Evolutionary conservation across 1,139 yeast species (phyloP).

Genomic region (Yamadazyma jaroonii): DNA sequence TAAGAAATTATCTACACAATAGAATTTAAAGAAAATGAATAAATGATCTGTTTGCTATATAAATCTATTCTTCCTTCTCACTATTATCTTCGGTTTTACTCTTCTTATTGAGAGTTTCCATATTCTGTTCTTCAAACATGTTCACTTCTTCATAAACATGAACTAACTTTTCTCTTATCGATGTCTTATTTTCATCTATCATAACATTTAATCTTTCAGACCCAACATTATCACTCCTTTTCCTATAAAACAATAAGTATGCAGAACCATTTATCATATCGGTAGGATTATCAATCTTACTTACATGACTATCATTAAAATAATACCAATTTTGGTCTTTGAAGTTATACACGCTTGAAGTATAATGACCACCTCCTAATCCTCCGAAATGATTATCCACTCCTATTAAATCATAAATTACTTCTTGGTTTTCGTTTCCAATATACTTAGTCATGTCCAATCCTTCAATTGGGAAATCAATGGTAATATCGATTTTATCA

Average conservation of each 20-base stretch:
- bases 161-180: conserved; percentile 13
- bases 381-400: conserved; percentile 98
- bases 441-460: conserved; percentile 67
- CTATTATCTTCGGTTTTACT: conserved; percentile 1
- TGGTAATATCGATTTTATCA: conserved; percentile 83
- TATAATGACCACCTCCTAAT: conserved; percentile 96
- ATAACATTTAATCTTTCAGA: conserved; percentile 28
- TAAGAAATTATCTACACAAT: not conserved
- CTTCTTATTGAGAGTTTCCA: conserved; percentile 7
- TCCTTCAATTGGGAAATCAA: conserved; percentile 84
- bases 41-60: too few species aligned
- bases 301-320: conserved; percentile 82
- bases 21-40: not conserved
- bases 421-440: conserved; percentile 31
- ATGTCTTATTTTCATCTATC: conserved; percentile 22
- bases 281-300: conserved; percentile 53
- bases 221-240: conserved; percentile 44
- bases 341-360: conserved; percentile 82
- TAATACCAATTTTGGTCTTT: conserved; percentile 83
- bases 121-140: conserved; percentile 14
- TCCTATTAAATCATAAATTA: conserved; percentile 79
- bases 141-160: conserved; percentile 17
- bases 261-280: conserved; percentile 79
- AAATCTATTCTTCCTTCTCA: conserved; percentile 1
- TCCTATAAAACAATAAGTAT: conserved; percentile 79